A percentile compares a stretch with the other conserved stretches of the same genome.
phyloP scores from a whole-genome alignment of 2,329 filamentous ascomycete species.

The Alternaria rosae region DNA sequence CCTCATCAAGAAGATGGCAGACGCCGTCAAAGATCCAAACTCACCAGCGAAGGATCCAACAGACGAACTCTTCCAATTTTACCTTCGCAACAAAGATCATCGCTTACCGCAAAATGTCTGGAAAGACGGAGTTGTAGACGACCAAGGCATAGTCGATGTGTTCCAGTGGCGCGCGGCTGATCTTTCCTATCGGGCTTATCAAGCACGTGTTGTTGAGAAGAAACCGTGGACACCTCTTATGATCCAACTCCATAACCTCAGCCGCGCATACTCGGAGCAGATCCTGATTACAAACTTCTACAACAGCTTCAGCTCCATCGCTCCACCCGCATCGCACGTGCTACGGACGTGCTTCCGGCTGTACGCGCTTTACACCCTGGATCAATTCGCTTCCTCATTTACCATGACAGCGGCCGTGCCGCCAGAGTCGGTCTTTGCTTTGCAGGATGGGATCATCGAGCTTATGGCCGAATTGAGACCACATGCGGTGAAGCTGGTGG shows the following conservation, averaged over 20 bases:
- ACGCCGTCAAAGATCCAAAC: slow-evolving; percentile 48
- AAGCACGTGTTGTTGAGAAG: slow-evolving; percentile 55
- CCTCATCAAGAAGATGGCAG: slow-evolving; percentile 61
- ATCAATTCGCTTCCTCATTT: slow-evolving; percentile 56
- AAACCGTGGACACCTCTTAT: slow-evolving; percentile 58
- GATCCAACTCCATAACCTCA: slow-evolving; percentile 53
- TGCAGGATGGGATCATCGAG: slow-evolving; percentile 54
- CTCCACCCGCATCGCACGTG: slow-evolving; percentile 40
- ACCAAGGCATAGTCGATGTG: slow-evolving; percentile 53
- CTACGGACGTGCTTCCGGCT: slow-evolving; percentile 57
- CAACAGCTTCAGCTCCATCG: slow-evolving; percentile 42
- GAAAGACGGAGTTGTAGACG: slow-evolving; percentile 41
- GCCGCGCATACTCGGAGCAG: slow-evolving; percentile 57
- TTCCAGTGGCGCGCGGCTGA: slow-evolving; percentile 57
- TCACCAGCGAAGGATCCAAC: slow-evolving; percentile 47
- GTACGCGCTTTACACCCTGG: slow-evolving; percentile 58
- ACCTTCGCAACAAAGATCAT: slow-evolving; percentile 45
- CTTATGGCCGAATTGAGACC: slow-evolving; percentile 59
- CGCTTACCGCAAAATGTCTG: slow-evolving; percentile 37
- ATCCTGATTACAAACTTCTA: slow-evolving; percentile 59
- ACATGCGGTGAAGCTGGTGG: slow-evolving; percentile 61
- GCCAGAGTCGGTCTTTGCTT: slow-evolving; percentile 50
- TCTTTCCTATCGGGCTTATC: slow-evolving; percentile 54
- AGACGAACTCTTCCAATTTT: slow-evolving; percentile 52
- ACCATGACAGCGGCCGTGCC: slow-evolving; percentile 54